phyloP scores from a whole-genome alignment of 2,329 filamentous ascomycete genomes.

The Pseudocercospora crystallina region DNA sequence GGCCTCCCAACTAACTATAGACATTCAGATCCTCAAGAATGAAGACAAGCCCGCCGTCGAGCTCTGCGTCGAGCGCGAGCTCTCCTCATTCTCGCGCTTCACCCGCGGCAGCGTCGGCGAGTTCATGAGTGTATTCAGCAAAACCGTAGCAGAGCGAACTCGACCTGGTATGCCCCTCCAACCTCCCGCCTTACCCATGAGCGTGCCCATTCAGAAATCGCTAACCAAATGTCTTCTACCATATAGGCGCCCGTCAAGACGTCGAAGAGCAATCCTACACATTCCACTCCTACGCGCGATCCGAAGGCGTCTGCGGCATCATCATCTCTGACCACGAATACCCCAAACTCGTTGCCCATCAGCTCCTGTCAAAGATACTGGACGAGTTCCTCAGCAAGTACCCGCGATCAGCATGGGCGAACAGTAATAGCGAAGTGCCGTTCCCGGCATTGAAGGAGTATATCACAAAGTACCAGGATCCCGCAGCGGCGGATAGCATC shows the following conservation, averaged over 20 bases:
- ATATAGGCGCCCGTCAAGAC: conserved; percentile 64
- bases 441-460: conserved; percentile 81
- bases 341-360: conserved; percentile 75
- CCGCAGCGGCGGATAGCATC: conserved; percentile 84
- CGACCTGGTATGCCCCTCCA: conserved; percentile 49
- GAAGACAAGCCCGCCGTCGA: conserved; percentile 73
- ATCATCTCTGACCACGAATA: conserved; percentile 52
- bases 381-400: conserved; percentile 82
- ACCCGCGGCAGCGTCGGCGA: conserved; percentile 62
- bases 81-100: conserved; percentile 77
- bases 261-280: conserved; percentile 80
- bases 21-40: conserved; percentile 73
- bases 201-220: too few species aligned
- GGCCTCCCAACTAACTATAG: too few species aligned
- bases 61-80: conserved; percentile 73
- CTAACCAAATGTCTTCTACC: conserved; percentile 42
- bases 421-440: conserved; percentile 44
- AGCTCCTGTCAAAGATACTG: conserved; percentile 79
- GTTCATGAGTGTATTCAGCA: conserved; percentile 83
- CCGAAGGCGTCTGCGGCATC: conserved; percentile 49
- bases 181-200: too few species aligned
- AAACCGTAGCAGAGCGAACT: conserved; percentile 84
- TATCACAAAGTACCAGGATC: conserved; percentile 77
- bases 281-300: conserved; percentile 49
- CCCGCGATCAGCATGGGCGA: conserved; percentile 67